Conservation (phyloP, 805 yeast species). For the Lachancea waltii region DNA sequence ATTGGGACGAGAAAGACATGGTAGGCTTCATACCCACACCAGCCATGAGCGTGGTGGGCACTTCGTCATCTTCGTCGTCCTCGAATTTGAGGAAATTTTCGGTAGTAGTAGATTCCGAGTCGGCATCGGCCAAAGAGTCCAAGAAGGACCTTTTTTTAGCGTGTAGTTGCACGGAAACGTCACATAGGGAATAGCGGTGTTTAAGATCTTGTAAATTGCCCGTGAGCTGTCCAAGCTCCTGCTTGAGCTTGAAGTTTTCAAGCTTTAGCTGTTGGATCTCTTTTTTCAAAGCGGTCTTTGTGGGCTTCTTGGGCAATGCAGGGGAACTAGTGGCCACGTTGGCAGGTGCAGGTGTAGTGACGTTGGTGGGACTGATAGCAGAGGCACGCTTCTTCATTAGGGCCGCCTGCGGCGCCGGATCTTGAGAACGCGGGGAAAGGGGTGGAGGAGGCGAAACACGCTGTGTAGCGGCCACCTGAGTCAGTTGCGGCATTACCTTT, state of each 20-base stretch:
- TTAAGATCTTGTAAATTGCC: constrained; percentile 23
- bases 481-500: too few species aligned
- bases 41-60: background rate
- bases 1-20: constrained; percentile 9
- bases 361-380: background rate
- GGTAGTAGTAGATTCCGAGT: constrained; percentile 5
- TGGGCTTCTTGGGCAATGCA: constrained; percentile 8
- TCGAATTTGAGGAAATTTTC: constrained; percentile 24
- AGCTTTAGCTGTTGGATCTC: constrained; percentile 20
- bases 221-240: constrained; percentile 21
- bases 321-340: background rate
- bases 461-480: background rate
- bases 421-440: background rate
- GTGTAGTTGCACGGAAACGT: too few species aligned
- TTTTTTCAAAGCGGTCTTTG: constrained; percentile 18
- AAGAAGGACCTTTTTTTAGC: constrained; percentile 7
- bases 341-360: background rate
- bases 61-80: constrained; percentile 15
- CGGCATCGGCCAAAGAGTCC: constrained; percentile 2
- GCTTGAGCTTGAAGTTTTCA: constrained; percentile 22
- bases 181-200: constrained; percentile 7
- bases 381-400: too few species aligned
- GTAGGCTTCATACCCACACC: constrained; percentile 6
- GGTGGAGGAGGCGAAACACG: background rate
- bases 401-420: background rate